A percentile compares a stretch with the other conserved stretches of the same genome.
These are phyloP conservation scores for Fonsecaea pugnacius DNA, from an alignment of 2,329 filamentous ascomycete genomes.

Conservation along the genomic window DNA sequence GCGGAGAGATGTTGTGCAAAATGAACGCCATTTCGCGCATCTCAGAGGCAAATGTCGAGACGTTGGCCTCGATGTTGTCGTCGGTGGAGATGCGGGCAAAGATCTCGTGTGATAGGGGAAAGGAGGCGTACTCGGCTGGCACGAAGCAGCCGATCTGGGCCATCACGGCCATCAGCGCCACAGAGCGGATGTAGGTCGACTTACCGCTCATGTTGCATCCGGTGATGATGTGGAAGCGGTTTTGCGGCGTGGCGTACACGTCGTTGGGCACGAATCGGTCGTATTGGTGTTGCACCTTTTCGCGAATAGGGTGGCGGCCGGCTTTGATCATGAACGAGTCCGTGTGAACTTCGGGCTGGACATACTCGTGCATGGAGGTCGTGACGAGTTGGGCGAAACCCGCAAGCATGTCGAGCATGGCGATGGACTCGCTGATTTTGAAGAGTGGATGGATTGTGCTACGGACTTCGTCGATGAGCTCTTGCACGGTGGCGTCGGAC, in stretches of 20 bases:
- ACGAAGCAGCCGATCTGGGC: conserved; percentile 91
- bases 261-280: conserved; percentile 84
- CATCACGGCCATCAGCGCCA: conserved; percentile 87
- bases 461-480: conserved; percentile 73
- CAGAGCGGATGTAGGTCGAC: conserved; percentile 86
- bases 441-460: conserved; percentile 74
- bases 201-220: conserved; percentile 99
- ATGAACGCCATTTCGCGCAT: conserved; percentile 98
- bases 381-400: conserved; percentile 77
- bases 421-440: conserved; percentile 82
- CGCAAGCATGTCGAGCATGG: conserved; percentile 81
- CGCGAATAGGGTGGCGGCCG: conserved; percentile 77
- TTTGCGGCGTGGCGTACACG: conserved; percentile 78
- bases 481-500: conserved; percentile 76
- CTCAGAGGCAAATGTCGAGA: conserved; percentile 91
- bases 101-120: conserved; percentile 78
- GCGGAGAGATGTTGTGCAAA: conserved; percentile 75
- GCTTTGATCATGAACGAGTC: conserved; percentile 72
- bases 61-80: conserved; percentile 84
- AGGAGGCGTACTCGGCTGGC: conserved; percentile 79
- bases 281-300: conserved; percentile 65
- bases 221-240: conserved; percentile 88
- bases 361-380: conserved; percentile 57
- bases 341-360: conserved; percentile 67
- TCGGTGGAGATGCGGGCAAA: conserved; percentile 88